Percentiles rank a stretch among this genome's conserved stretches.
Conservation (phyloP, 495 filamentous ascomycete species). For the Hypoxylon fuscum region DNA sequence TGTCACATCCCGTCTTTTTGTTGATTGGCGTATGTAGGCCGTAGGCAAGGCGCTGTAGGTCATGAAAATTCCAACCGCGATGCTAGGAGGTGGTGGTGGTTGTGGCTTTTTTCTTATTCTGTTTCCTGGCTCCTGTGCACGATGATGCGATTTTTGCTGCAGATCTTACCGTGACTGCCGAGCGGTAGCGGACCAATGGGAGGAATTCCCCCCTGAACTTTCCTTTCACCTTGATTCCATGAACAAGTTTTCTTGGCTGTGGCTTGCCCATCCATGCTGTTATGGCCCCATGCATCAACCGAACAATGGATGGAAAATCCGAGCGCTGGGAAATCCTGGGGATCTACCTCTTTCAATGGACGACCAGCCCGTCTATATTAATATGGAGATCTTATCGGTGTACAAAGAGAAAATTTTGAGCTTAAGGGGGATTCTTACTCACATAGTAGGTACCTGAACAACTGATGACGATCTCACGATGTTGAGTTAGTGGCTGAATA, state of each 20-base stretch:
- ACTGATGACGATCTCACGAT: slow-evolving; percentile 17
- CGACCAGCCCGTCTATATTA: slow-evolving; percentile 15
- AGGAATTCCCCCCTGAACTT: slow-evolving; percentile 18
- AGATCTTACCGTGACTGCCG: slow-evolving; percentile 28
- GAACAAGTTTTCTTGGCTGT: slow-evolving; percentile 1
- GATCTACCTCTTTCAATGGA: no score
- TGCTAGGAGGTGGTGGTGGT: not conserved
- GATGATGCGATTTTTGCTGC: slow-evolving; percentile 33
- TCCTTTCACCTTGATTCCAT: slow-evolving; percentile 4
- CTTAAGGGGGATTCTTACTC: no score
- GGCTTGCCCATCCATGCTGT: not conserved
- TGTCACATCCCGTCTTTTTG: slow-evolving; percentile 16
- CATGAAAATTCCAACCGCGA: slow-evolving; percentile 3
- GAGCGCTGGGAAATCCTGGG: slow-evolving; percentile 8
- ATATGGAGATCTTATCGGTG: slow-evolving; percentile 11
- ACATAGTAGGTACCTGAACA: not conserved
- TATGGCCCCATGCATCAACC: no score
- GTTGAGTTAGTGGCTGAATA: not conserved
- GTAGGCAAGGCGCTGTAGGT: not conserved
- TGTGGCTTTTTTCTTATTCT: slow-evolving; percentile 6
- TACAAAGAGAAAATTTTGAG: slow-evolving; percentile 1
- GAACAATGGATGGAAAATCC: slow-evolving; percentile 11
- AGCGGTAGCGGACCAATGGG: slow-evolving; percentile 19
- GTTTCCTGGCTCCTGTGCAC: not conserved
- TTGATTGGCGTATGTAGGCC: not conserved